phyloP scores from a whole-genome alignment of 1,284 basidiomycete species.

The Ceratobasidium sp. region DNA sequence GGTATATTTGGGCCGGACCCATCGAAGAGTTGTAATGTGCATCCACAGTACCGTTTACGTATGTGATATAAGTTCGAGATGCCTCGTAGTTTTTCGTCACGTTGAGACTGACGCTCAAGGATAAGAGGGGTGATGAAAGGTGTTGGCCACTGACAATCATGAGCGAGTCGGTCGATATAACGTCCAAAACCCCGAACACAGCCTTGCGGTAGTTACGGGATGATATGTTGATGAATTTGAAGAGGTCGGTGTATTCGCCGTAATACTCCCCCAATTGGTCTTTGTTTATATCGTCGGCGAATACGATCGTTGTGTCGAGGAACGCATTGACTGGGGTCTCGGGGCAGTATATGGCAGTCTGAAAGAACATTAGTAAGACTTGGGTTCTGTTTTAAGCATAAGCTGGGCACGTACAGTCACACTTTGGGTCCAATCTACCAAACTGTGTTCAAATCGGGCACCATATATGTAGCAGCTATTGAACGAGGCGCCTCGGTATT shows the following conservation, averaged over 20 bases:
- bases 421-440: slow-evolving; percentile 9
- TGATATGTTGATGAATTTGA: not conserved
- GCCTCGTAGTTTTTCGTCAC: too few species aligned
- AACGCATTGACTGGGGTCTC: slow-evolving; percentile 12
- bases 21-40: not conserved
- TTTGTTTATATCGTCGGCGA: slow-evolving; percentile 17
- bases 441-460: slow-evolving; percentile 14
- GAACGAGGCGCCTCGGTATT: slow-evolving; percentile 21
- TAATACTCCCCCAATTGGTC: slow-evolving; percentile 32
- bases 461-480: slow-evolving; percentile 13
- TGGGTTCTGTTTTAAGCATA: too few species aligned
- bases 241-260: not conserved
- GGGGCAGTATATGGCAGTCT: slow-evolving; percentile 20
- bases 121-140: not conserved
- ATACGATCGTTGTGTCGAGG: slow-evolving; percentile 6
- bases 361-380: not conserved
- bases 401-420: not conserved
- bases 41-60: not conserved
- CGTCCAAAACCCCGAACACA: slow-evolving; percentile 31
- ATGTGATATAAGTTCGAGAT: not conserved
- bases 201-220: slow-evolving; percentile 36
- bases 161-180: slow-evolving; percentile 35
- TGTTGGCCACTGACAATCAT: slow-evolving; percentile 12
- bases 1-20: slow-evolving; percentile 16
- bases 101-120: slow-evolving; percentile 17